Evolutionary conservation across 2,329 filamentous ascomycete genomes (phyloP).

Genomic region (Ophiosphaerella herpotricha): DNA sequence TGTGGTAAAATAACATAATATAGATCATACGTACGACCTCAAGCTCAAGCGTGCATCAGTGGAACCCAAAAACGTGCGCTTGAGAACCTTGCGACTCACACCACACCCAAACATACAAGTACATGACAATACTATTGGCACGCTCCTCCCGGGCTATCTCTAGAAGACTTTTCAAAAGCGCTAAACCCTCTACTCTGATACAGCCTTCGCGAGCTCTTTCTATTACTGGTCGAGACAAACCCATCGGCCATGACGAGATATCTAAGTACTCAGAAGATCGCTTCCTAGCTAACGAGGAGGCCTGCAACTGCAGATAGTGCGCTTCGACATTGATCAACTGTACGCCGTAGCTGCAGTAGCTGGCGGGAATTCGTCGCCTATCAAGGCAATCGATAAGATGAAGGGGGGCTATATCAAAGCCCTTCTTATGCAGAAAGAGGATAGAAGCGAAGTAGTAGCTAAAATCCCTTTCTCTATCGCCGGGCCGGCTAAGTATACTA

Average conservation of each 20-base stretch:
- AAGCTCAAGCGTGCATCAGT: too few species aligned
- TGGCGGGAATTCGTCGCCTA: conserved; percentile 20
- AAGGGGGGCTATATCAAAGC: conserved; percentile 42
- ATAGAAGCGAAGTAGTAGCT: conserved; percentile 19
- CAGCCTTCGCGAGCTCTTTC: neutral
- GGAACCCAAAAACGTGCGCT: too few species aligned
- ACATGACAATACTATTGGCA: too few species aligned
- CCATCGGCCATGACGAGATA: conserved; percentile 22
- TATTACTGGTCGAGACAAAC: conserved; percentile 5
- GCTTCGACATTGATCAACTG: conserved; percentile 36
- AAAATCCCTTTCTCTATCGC: conserved; percentile 36
- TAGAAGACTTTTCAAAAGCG: too few species aligned
- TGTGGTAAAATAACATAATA: too few species aligned
- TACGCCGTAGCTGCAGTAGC: conserved; percentile 29
- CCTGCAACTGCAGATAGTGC: conserved; percentile 28
- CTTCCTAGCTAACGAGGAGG: conserved; percentile 34
- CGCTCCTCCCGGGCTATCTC: too few species aligned
- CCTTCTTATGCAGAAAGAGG: conserved; percentile 29
- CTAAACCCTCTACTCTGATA: too few species aligned
- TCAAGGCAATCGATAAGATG: conserved; percentile 37
- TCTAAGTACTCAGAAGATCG: conserved; percentile 34
- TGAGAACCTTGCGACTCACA: too few species aligned
- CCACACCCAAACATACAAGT: too few species aligned
- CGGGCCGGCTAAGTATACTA: conserved; percentile 35
- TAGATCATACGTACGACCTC: too few species aligned